phyloP scores from a whole-genome alignment of 2,329 filamentous ascomycete species.

The Penicillium sp. region DNA sequence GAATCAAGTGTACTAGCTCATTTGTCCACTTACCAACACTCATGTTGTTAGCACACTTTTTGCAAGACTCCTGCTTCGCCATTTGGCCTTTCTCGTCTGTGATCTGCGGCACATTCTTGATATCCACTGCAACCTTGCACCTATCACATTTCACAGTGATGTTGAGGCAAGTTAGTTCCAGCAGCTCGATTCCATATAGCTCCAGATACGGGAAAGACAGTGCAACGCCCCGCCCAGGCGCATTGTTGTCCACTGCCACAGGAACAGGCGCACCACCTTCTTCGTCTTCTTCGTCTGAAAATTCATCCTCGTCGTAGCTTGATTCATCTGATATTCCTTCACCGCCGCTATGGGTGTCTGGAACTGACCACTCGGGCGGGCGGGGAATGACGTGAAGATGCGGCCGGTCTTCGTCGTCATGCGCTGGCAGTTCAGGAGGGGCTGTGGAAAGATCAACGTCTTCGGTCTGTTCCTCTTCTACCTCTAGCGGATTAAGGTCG shows the following conservation, averaged over 20 bases:
- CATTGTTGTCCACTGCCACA: constrained; percentile 35
- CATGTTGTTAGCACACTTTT: constrained; percentile 56
- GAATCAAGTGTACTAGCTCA: neutral
- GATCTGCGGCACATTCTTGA: constrained; percentile 65
- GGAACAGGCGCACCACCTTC: constrained; percentile 41
- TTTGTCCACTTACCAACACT: constrained; percentile 42
- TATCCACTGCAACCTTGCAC: constrained; percentile 72
- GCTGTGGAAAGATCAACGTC: constrained; percentile 12
- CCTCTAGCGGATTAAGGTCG: constrained; percentile 1
- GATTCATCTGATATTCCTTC: constrained; percentile 44
- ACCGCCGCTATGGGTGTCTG: constrained; percentile 33
- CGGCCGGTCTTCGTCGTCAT: constrained; percentile 51
- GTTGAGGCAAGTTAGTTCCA: constrained; percentile 67
- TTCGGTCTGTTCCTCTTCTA: constrained; percentile 13
- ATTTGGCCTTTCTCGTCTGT: constrained; percentile 42
- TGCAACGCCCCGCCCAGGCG: constrained; percentile 68
- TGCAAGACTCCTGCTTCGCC: constrained; percentile 52
- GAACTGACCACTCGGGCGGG: constrained; percentile 71
- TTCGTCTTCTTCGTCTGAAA: constrained; percentile 47
- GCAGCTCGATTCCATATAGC: constrained; percentile 73
- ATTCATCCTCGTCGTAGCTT: constrained; percentile 50
- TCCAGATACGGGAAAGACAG: constrained; percentile 78
- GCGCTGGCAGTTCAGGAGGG: constrained; percentile 1
- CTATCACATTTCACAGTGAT: constrained; percentile 76
- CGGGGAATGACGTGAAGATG: constrained; percentile 73